Conservation (phyloP, 2,329 filamentous ascomycete genomes). For the Paramyrothecium sp. region DNA sequence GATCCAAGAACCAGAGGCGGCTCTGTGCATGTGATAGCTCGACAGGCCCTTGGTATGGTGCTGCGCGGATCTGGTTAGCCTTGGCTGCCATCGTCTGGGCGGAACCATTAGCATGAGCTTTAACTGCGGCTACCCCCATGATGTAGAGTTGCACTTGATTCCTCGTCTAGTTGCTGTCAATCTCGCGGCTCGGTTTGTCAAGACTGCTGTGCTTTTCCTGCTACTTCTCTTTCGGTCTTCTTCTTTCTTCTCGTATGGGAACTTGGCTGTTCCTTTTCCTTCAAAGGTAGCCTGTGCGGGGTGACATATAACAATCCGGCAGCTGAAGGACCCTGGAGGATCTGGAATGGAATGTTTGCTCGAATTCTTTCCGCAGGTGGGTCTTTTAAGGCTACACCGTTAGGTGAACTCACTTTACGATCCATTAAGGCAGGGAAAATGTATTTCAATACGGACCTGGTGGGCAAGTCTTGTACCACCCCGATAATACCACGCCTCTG, state of each 20-base stretch:
- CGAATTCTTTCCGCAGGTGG: not conserved
- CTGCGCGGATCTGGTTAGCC: not conserved
- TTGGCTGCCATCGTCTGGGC: not conserved
- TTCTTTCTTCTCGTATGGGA: not conserved
- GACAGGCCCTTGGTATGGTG: not conserved
- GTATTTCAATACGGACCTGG: not conserved
- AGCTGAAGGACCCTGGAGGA: not conserved
- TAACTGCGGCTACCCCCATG: not conserved
- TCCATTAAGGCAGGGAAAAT: not conserved
- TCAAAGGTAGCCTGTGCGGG: not conserved
- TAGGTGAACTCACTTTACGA: not conserved
- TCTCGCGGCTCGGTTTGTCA: not conserved
- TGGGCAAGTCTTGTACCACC: not conserved
- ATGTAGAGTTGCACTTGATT: not conserved
- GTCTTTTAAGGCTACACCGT: not conserved
- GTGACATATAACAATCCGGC: not conserved
- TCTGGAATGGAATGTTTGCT: not conserved
- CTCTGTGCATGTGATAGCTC: constrained; percentile 9
- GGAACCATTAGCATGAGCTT: not conserved
- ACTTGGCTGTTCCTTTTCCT: not conserved
- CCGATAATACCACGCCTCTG: not conserved
- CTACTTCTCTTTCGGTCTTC: not conserved
- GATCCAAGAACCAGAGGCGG: constrained; percentile 9
- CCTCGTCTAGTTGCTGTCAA: not conserved
- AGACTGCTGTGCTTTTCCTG: not conserved